Evolutionary conservation across 805 yeast species (phyloP).

Genomic region (Torulaspora franciscae): DNA sequence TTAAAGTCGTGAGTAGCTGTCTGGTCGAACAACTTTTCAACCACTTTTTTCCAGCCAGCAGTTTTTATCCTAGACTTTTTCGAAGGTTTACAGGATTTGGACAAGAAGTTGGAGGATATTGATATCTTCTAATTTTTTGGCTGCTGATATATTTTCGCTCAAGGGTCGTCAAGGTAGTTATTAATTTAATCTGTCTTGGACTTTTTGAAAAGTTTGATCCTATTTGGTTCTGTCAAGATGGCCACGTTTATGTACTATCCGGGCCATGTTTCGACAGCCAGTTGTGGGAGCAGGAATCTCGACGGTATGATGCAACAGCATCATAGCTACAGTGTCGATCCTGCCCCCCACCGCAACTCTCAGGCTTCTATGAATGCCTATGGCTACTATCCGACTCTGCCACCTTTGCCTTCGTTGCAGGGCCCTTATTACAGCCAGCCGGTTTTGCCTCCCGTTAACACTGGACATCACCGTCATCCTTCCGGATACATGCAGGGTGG

Average conservation of each 20-base stretch:
- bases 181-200: slow-evolving; percentile 33
- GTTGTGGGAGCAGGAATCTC: slow-evolving; percentile 3
- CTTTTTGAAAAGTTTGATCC: slow-evolving; percentile 6
- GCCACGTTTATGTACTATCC: slow-evolving; percentile 20
- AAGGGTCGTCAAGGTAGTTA: slow-evolving; percentile 28
- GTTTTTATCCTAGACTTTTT: not conserved
- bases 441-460: slow-evolving; percentile 4
- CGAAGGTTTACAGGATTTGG: not conserved
- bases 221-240: slow-evolving; percentile 6
- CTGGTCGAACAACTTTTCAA: slow-evolving; percentile 7
- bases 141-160: slow-evolving; percentile 1
- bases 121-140: not conserved
- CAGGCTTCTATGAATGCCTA: slow-evolving; percentile 11
- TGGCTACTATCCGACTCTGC: slow-evolving; percentile 20
- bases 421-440: slow-evolving; percentile 11
- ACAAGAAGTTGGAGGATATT: not conserved
- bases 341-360: slow-evolving; percentile 3
- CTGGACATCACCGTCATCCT: slow-evolving; percentile 8
- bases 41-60: not conserved
- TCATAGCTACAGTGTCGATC: slow-evolving; percentile 5
- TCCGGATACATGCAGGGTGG: slow-evolving; percentile 8
- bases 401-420: slow-evolving; percentile 12
- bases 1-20: not conserved
- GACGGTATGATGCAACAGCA: slow-evolving; percentile 6
- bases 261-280: slow-evolving; percentile 12